Evolutionary conservation across 257 asterid genomes (phyloP).

Genomic region (Eustoma russellianum): DNA sequence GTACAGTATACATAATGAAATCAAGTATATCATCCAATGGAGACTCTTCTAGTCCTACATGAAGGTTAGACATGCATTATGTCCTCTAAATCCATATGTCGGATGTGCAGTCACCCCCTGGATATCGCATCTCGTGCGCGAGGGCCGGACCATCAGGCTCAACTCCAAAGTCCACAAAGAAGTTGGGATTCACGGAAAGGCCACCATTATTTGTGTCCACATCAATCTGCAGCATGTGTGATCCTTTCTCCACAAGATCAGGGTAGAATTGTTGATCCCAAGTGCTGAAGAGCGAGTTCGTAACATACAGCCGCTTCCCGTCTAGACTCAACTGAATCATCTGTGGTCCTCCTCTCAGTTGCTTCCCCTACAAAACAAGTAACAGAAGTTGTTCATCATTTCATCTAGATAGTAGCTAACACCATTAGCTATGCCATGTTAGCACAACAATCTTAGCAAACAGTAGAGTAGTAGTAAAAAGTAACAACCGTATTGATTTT

Average conservation of each 20-base stretch:
- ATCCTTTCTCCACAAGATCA: constrained; percentile 64
- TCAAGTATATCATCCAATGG: too few species aligned
- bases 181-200: constrained; percentile 50
- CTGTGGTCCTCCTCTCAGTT: constrained; percentile 89
- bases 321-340: constrained; percentile 97
- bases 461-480: too few species aligned
- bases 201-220: constrained; percentile 78
- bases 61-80: too few species aligned
- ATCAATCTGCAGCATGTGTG: constrained; percentile 75
- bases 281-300: constrained; percentile 82
- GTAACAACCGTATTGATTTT: too few species aligned
- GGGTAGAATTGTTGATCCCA: constrained; percentile 96
- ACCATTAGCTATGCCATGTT: too few species aligned
- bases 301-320: constrained; percentile 74
- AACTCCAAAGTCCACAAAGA: constrained; percentile 76
- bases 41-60: too few species aligned
- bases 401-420: too few species aligned
- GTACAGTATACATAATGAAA: too few species aligned
- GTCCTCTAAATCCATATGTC: constrained; percentile 64
- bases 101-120: constrained; percentile 98
- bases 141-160: constrained; percentile 93
- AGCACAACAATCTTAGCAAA: too few species aligned
- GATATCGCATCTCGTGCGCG: constrained; percentile 96
- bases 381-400: neutral
- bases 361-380: constrained; percentile 39